phyloP scores from a whole-genome alignment of 2,329 filamentous ascomycete genomes.

The Huntiella savannae region DNA sequence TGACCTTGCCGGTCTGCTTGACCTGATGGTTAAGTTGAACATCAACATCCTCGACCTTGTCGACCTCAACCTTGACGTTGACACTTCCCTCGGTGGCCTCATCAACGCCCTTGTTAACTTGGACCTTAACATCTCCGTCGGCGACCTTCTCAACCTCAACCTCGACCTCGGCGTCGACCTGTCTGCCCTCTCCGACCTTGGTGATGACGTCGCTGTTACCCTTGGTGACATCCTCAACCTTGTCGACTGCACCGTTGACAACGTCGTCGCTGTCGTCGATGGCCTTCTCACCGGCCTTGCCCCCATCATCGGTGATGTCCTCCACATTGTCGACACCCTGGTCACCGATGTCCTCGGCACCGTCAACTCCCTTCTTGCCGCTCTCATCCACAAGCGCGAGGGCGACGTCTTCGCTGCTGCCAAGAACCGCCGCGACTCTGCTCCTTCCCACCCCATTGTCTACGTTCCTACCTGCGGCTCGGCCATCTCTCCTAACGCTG shows the following conservation, averaged over 20 bases:
- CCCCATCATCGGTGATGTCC: conserved; percentile 4
- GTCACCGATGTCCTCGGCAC: conserved; percentile 3
- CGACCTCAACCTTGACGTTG: conserved; percentile 8
- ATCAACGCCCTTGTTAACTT: conserved; percentile 5
- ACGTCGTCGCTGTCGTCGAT: conserved; percentile 4
- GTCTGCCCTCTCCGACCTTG: neutral
- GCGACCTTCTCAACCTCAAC: conserved; percentile 4
- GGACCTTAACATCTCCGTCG: conserved; percentile 4
- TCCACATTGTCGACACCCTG: neutral
- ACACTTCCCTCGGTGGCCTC: conserved; percentile 3
- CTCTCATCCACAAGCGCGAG: conserved; percentile 9
- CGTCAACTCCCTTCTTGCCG: conserved; percentile 3
- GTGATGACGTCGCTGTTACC: conserved; percentile 1
- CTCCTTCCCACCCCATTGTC: conserved; percentile 33
- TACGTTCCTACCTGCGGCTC: conserved; percentile 29
- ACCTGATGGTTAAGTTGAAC: conserved; percentile 6
- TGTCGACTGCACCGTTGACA: neutral
- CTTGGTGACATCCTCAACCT: conserved; percentile 8
- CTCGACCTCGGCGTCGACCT: conserved; percentile 7
- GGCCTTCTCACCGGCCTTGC: conserved; percentile 2
- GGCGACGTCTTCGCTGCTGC: conserved; percentile 4
- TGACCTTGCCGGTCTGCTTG: conserved; percentile 5
- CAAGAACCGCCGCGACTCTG: neutral
- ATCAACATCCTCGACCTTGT: conserved; percentile 10
- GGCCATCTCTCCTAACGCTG: neutral